Base-by-base conservation (phyloP, 2,329 filamentous ascomycete genomes). In the Orbilia oligospora region DNA sequence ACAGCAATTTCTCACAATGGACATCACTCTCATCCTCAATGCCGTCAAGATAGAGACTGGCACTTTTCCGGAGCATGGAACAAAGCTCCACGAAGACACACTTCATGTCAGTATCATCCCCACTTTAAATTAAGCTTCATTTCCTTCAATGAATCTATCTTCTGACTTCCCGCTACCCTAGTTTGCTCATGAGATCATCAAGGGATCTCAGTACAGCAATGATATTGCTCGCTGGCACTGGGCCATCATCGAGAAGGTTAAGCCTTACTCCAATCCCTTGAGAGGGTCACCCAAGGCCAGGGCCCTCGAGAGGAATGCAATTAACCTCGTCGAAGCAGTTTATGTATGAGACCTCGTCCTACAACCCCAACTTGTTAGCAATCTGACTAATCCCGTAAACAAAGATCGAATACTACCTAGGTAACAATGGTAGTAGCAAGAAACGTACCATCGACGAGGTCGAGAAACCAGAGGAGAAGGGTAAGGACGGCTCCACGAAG, bases 181-280 rank as follows among this genome's bases (percentile, higher is more conserved):
- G 75, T 65, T 51, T 16, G 68, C 53, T 10, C n/a, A 65, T 24
- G 30, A 69, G 49, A 56, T 65, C 9, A 78, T 78, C 36, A 64
- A 51, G 14, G 18, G 24, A 5, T 78, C 75, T 20, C 10, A 27
- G 1, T 49, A 64, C 14, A 6, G 14, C 16, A 8, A 64, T 6
- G n/a, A 9, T 22, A 18, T 56, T 22, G 8, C 10, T 6, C 24
- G 63, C 16, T 78, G 75, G 75, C 75, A 72, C 20, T 72, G 75
- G 75, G 75, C 44, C 53, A 27, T 77, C 8, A 8, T 77, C 14
- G 66, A 71, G 6, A 63, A 33, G 38, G 51, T 55, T 22, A 20
- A 24, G 22, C 41, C 20, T n/a, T 24, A 44, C 41, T 27, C 8
- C 10, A 18, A 33, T 14, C 14, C 66, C 5, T 36, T 67, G 14